These are phyloP conservation scores for Tolypocladium tundrense DNA, from an alignment of 2,329 filamentous ascomycete genomes.

Conservation along the genomic window DNA sequence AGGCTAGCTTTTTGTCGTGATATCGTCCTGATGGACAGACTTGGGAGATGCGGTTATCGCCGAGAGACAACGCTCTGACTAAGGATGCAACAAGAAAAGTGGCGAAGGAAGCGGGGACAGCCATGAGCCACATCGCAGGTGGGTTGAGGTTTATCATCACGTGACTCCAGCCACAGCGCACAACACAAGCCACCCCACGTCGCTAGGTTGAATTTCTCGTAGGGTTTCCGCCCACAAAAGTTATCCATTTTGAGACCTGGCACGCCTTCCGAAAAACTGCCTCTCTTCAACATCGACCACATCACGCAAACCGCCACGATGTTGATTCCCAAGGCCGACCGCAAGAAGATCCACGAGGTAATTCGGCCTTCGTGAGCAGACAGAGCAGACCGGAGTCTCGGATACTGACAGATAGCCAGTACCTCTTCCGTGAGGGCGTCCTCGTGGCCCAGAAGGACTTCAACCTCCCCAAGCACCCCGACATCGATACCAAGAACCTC, in stretches of 20 bases:
- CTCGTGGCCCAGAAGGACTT: slow-evolving; percentile 99
- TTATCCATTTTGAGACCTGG: slow-evolving; percentile 32
- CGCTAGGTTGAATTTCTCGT: slow-evolving; percentile 24
- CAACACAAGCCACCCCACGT: slow-evolving; percentile 20
- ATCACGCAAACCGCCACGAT: slow-evolving; percentile 51
- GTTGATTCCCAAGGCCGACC: slow-evolving; percentile 99
- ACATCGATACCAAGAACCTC: slow-evolving; percentile 99
- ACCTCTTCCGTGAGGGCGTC: slow-evolving; percentile 89
- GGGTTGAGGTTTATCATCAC: slow-evolving; percentile 13
- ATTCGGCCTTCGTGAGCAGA: slow-evolving; percentile 7
- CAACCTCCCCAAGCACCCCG: slow-evolving; percentile 94
- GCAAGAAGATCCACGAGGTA: slow-evolving; percentile 98
- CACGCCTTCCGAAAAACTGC: slow-evolving; percentile 26
- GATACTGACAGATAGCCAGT: slow-evolving; percentile 39
- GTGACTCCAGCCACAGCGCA: slow-evolving; percentile 19
- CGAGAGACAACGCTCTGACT: not conserved
- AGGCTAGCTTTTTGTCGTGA: not conserved
- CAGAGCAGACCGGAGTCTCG: not conserved
- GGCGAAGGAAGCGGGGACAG: not conserved
- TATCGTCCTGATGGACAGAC: not conserved
- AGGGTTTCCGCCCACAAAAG: slow-evolving; percentile 36
- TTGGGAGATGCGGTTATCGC: not conserved
- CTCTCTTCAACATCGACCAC: slow-evolving; percentile 40
- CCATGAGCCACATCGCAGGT: not conserved
- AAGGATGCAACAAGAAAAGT: not conserved